These are phyloP conservation scores for Coemansia guatemalensis DNA, from an alignment of 192 early-diverging fungal species.

Conservation along the genomic window DNA sequence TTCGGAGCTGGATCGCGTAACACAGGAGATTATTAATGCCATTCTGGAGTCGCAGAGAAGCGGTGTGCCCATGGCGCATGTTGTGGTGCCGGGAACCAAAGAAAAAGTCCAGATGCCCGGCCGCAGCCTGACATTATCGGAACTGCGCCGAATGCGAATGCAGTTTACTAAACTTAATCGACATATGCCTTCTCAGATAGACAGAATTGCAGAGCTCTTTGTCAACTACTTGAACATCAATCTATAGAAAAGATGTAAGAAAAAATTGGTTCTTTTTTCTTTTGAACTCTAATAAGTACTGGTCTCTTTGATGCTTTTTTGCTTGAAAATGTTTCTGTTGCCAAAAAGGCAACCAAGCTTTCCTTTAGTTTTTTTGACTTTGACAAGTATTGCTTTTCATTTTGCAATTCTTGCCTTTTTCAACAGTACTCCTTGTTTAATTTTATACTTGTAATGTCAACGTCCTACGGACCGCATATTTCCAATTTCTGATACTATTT, in stretches of 20 bases:
- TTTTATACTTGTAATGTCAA: not conserved
- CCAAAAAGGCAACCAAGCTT: not conserved
- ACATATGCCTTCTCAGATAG: constrained; percentile 71
- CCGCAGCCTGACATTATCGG: constrained; percentile 71
- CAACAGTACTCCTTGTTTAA: not conserved
- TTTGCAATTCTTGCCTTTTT: not conserved
- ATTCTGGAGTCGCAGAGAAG: constrained; percentile 78
- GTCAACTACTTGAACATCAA: constrained; percentile 92
- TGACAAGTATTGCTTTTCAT: not conserved
- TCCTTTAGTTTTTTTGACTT: not conserved
- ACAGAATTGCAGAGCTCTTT: constrained; percentile 78
- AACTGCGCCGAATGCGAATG: constrained; percentile 74
- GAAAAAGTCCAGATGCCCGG: constrained; percentile 62
- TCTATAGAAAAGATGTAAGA: constrained; percentile 55
- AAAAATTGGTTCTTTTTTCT: too few relatives aligned
- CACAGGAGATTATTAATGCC: constrained; percentile 74
- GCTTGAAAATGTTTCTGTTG: not conserved
- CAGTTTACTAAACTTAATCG: constrained; percentile 92
- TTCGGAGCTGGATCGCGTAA: constrained; percentile 83
- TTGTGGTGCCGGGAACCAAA: constrained; percentile 59
- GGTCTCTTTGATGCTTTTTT: not conserved
- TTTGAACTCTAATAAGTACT: too few relatives aligned
- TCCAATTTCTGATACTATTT: not conserved
- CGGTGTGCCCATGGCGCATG: constrained; percentile 54
- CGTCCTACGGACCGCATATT: not conserved